These are phyloP conservation scores for Penicillium paradoxum DNA, from an alignment of 495 filamentous ascomycete genomes.

Conservation along the genomic window DNA sequence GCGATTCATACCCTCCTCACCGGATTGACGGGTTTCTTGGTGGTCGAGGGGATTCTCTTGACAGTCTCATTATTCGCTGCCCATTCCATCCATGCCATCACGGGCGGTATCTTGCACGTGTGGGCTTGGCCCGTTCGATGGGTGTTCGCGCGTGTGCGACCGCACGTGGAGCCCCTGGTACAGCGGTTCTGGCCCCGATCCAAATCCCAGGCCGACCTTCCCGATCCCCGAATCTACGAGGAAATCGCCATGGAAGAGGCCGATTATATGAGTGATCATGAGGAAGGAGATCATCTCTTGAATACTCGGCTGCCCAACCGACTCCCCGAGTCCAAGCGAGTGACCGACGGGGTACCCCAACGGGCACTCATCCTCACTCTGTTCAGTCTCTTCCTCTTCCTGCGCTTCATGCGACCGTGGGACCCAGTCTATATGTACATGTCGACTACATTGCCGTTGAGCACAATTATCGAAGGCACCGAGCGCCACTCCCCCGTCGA, in stretches of 20 bases:
- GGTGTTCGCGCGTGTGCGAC: conserved; percentile 14
- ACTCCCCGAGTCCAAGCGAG: conserved; percentile 5
- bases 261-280: conserved; percentile 29
- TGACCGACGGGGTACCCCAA: conserved; percentile 13
- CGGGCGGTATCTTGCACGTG: conserved; percentile 29
- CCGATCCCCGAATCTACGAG: conserved; percentile 30
- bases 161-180: conserved; percentile 5
- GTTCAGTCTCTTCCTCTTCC: conserved; percentile 12
- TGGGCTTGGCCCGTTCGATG: conserved; percentile 28
- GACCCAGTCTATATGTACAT: conserved; percentile 31
- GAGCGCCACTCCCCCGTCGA: conserved; percentile 25
- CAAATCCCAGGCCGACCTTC: conserved; percentile 12
- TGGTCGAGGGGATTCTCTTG: conserved; percentile 28
- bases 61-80: conserved; percentile 25
- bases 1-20: conserved; percentile 34
- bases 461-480: conserved; percentile 21
- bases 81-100: conserved; percentile 18
- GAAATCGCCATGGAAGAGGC: conserved; percentile 26
- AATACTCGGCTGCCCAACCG: conserved; percentile 2
- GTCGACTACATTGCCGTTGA: conserved; percentile 27
- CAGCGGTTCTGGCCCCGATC: conserved; percentile 7
- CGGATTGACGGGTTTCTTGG: conserved; percentile 35
- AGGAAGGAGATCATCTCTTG: conserved; percentile 19
- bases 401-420: conserved; percentile 28
- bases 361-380: conserved; percentile 19